A percentile compares a stretch with the other conserved stretches of the same genome.
phyloP scores from a whole-genome alignment of 441 rosid genomes.

The Brassica balearica region DNA sequence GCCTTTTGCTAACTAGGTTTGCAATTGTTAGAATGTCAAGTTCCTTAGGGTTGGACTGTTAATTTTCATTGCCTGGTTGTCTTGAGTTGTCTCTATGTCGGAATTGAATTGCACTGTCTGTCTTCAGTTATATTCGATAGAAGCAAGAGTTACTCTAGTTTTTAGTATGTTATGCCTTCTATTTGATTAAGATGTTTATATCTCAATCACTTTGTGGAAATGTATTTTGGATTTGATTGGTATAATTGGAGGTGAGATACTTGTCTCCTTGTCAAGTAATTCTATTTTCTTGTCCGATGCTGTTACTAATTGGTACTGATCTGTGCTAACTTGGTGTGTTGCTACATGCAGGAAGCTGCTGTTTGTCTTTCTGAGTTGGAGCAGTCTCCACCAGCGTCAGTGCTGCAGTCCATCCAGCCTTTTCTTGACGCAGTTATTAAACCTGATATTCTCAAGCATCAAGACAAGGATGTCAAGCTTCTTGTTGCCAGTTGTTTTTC shows the following conservation, averaged over 20 bases:
- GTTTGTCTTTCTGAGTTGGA: conserved; percentile 87
- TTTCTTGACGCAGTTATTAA: conserved; percentile 83
- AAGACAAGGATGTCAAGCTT: conserved; percentile 96
- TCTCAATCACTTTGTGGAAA: no score
- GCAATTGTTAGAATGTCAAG: no score
- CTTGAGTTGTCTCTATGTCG: neutral
- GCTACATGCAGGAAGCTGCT: conserved; percentile 85
- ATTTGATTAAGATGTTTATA: neutral
- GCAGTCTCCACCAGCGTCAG: conserved; percentile 77
- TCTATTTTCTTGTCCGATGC: neutral
- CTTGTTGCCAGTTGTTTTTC: conserved; percentile 96
- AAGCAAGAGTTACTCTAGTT: neutral
- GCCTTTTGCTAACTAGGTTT: no score
- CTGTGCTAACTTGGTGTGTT: conserved; percentile 22
- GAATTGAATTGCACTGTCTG: neutral
- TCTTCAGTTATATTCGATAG: conserved; percentile 2
- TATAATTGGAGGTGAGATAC: neutral
- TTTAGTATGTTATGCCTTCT: neutral
- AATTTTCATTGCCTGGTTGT: neutral
- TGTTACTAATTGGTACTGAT: neutral
- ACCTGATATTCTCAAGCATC: conserved; percentile 91
- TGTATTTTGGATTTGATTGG: no score
- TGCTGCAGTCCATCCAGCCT: conserved; percentile 84
- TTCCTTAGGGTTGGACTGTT: no score
- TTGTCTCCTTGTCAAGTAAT: conserved; percentile 8